Base-by-base conservation (phyloP, 2,329 filamentous ascomycete genomes). In the Colletotrichum orbiculare region DNA sequence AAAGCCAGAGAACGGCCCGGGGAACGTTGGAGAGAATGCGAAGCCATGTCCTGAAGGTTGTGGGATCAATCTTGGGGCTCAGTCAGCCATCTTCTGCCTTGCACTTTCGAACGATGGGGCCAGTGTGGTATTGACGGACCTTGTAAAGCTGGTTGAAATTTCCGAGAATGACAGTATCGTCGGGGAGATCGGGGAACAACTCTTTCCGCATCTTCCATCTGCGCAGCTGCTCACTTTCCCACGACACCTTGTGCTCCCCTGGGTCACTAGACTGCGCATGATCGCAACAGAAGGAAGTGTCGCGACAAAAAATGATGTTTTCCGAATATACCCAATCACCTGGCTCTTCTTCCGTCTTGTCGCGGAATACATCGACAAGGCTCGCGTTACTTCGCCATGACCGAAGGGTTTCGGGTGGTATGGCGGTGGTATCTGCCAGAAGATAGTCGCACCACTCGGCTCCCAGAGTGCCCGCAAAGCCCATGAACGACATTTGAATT, bases 141-240 rank as follows among this genome's bases (percentile, higher is more conserved):
- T 99, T 99, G 81, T 99, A 99, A 38, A 99, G 83, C 77, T 99
- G 96, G 74, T 99, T 99, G 79, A 99, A 99, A 77, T 99, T 99
- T 7, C 93, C 96, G 64, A 99, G 85, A 71, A 99, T 97, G 71
- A 99, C 89, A 17, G 89, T 87, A 74, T 97, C 90, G 72, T 98
- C 91, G 3, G 88, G 82, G 11, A 99, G 82, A 15, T 86, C 83
- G 0, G 96, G 96, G 72, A 99, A 99, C 43, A 99, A 79, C 71
- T 96, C 89, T 73, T 94, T 96, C 37, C 96, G 90, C 94, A 98
- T 97, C 69, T 87, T 85, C 95, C 96, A 98, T 68, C 96, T 86
- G 63, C 91, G 86, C 25, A 81, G 79, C 75, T 95, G 91, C 77
- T 98, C 95, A 60, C 93, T 89, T 61, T 91, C 87, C 96, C 96